These are phyloP conservation scores for Ophiostoma pallidulum DNA, from an alignment of 2,329 filamentous ascomycete species.

Conservation along the genomic window DNA sequence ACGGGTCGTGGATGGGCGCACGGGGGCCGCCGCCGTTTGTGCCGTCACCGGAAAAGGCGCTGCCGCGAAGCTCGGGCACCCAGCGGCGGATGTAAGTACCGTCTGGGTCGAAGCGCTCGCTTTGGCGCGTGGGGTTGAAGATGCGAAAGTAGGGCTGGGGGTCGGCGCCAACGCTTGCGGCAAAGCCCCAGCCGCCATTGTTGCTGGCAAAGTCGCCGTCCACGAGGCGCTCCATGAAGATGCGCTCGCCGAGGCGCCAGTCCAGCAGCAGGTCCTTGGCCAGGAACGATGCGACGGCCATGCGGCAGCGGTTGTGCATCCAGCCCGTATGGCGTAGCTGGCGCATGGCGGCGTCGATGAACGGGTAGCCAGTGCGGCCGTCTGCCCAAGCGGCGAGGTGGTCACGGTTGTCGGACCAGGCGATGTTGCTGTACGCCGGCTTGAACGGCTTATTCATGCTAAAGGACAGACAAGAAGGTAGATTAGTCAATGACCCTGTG, in stretches of 20 bases:
- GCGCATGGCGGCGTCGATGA: constrained; percentile 81
- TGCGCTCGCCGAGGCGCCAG: constrained; percentile 72
- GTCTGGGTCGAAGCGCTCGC: constrained; percentile 72
- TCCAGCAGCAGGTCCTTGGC: constrained; percentile 73
- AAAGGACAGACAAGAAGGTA: too few species aligned
- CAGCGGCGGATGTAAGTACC: constrained; percentile 76
- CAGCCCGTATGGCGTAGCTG: constrained; percentile 60
- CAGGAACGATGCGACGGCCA: constrained; percentile 75
- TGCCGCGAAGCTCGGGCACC: constrained; percentile 74
- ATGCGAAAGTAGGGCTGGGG: constrained; percentile 76
- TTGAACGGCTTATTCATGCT: constrained; percentile 60
- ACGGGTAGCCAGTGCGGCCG: constrained; percentile 69
- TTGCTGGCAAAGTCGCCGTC: constrained; percentile 76
- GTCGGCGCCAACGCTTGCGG: constrained; percentile 29
- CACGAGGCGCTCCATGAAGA: constrained; percentile 73
- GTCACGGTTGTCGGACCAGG: constrained; percentile 66
- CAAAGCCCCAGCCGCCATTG: constrained; percentile 53
- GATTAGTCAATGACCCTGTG: too few species aligned
- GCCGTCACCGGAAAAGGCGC: too few species aligned
- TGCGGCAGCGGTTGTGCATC: constrained; percentile 80
- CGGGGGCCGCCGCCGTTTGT: constrained; percentile 56
- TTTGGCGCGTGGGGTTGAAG: constrained; percentile 78
- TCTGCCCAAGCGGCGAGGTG: constrained; percentile 66
- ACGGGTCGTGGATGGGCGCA: constrained; percentile 76
- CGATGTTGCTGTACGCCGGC: constrained; percentile 70